Base-by-base conservation (phyloP, 495 filamentous ascomycete species). In the Patellaria atrata region DNA sequence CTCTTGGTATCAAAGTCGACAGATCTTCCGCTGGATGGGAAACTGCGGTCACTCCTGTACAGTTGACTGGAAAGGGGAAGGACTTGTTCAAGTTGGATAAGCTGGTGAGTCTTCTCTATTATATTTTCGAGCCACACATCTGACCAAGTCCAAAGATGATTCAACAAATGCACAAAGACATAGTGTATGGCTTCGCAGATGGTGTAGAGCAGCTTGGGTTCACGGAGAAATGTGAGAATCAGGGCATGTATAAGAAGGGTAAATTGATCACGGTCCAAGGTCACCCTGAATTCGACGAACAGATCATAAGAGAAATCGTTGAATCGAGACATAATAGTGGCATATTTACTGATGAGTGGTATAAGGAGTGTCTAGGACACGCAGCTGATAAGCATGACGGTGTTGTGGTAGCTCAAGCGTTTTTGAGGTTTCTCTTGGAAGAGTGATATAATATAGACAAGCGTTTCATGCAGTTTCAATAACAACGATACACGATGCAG, bases 101-200 rank as follows among this genome's bases (percentile, higher is more conserved):
- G 18, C 51, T 87, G 41, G 79, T 91, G 58, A 25, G 72, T 38
- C 39, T 33, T 17, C 23, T 31, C 23, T 19, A 20, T 27, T 29
- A 24, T 17, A 9, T 30, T 33, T 21, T 33, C 34, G 25, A 35
- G 29, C 17, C 12, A 18, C 26, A 30, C 22, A 27, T n/a, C 36
- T 47, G n/a, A 37, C 28, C 29, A 10, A 35, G n/a, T 14, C 14
- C 21, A 27, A 43, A 91, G 84, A 67, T 65, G 23, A 68, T 93
- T 32, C 75, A 84, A 45, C 84, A 94, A 58, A 91, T 92, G 85
- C 85, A 96, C 58, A 68, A 70, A 27, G 86, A 94, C 50, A 70
- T 80, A 20, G 77, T 87, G n/a, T 65, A 59, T 38, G 50, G 63
- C 8, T 67, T 73, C 12, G 85, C 87, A 0, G 45, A 59, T 0